Evolutionary conservation across 106 monocot genomes (phyloP), one percentile per base, ranked within the genome.

Genomic region (Iris macrosiphon): DNA sequence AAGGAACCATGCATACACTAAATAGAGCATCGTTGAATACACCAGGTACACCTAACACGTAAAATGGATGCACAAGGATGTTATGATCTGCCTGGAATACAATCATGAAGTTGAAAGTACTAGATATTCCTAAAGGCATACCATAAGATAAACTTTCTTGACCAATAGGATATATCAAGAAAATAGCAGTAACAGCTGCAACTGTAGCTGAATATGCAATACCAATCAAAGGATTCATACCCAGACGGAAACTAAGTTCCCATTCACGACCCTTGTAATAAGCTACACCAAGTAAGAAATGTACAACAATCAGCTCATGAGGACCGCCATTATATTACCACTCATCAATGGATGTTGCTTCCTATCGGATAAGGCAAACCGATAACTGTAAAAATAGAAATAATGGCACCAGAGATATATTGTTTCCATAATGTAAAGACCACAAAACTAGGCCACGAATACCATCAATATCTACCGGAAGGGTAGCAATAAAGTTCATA

Each of bases 101-200:
- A n/a, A n/a, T n/a, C n/a, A n/a, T n/a, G n/a, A 56, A 56, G 20
- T 34, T 35, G 56, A 56, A 56, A 56, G 33, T 56, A 56, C 30
- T 19, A 56, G 50, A 64, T 27, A 65, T 54, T 65, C 32, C 31
- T 63, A 49, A 63, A 63, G 48, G 63, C 48, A 63, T 63, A 63
- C 63, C 48, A 63, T 50, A 18, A 63, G 49, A 63, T 14, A 50
- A 63, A 27, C 44, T 60, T 62, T 15, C 15, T 53, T 53, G 2
- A 53, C 53, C 31, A 31, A 53, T 53, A 53, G 24, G 27, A 32
- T 53, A 50, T 31, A 63, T 63, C 49, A 63, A 63, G 63, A 63
- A 61, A 63, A 63, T 50, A 63, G 31, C 63, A 37, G 33, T 63
- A 65, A 26, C 53, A 65, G 35, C 16, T 52, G 52, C 64, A 53